Conservation (phyloP, 2,329 filamentous ascomycete genomes). For the Talaromyces marneffei region DNA sequence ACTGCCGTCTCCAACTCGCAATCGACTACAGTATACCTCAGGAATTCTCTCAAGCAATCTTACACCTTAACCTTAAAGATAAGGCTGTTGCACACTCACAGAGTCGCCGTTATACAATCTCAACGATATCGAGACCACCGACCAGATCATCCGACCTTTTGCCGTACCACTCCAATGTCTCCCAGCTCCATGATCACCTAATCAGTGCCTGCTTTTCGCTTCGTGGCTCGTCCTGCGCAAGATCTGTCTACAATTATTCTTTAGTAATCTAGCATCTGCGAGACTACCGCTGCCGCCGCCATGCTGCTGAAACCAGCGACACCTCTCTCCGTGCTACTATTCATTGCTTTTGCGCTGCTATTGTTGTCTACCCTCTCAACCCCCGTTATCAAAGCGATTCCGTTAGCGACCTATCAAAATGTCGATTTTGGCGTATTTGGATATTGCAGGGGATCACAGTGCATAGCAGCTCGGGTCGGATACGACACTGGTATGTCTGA, state of each 20-base stretch:
- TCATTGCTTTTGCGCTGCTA: slow-evolving; percentile 77
- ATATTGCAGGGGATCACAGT: slow-evolving; percentile 63
- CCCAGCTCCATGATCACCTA: slow-evolving; percentile 12
- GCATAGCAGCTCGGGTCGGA: slow-evolving; percentile 71
- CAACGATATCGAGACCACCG: background rate
- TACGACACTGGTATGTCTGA: slow-evolving; percentile 68
- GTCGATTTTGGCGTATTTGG: slow-evolving; percentile 90
- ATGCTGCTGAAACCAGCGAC: slow-evolving; percentile 88
- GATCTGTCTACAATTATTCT: background rate
- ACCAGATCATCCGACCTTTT: background rate
- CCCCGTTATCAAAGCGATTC: slow-evolving; percentile 78
- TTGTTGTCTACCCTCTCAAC: slow-evolving; percentile 86
- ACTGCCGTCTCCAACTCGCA: background rate
- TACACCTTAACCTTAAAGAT: too few relatives aligned
- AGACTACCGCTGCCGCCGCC: slow-evolving; percentile 27
- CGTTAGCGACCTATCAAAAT: slow-evolving; percentile 69
- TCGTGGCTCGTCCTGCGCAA: background rate
- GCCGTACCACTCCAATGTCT: background rate
- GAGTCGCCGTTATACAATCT: background rate
- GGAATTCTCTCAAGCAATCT: too few relatives aligned
- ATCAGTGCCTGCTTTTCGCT: background rate
- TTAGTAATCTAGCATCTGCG: background rate
- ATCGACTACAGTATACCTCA: too few relatives aligned
- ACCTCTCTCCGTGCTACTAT: slow-evolving; percentile 77
- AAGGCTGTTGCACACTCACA: background rate